phyloP scores from a whole-genome alignment of 352 stramenopile species.

The Phytopythium ostracodes region DNA sequence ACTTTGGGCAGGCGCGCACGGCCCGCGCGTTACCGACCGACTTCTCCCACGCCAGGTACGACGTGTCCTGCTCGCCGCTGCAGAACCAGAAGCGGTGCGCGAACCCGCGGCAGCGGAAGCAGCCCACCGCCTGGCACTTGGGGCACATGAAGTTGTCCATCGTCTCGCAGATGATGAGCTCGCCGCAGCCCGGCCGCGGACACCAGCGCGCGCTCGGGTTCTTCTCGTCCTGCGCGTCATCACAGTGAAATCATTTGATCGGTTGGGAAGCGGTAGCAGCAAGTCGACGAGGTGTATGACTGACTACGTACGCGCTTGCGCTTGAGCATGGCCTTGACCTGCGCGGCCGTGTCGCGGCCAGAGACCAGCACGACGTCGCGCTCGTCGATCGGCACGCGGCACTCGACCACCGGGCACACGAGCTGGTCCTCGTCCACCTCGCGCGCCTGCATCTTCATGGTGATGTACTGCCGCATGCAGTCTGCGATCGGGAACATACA shows the following conservation, averaged over 20 bases:
- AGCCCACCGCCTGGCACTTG: conserved; percentile 46
- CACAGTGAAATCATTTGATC: neutral
- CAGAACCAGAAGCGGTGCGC: conserved; percentile 65
- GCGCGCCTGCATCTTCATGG: conserved; percentile 51
- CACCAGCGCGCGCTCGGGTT: conserved; percentile 74
- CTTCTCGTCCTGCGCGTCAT: conserved; percentile 45
- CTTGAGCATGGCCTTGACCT: conserved; percentile 34
- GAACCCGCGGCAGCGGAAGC: conserved; percentile 51
- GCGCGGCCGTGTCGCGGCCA: conserved; percentile 16
- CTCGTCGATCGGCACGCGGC: conserved; percentile 31
- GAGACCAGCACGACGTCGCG: conserved; percentile 33
- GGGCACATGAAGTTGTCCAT: conserved; percentile 54
- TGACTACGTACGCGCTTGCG: conserved; percentile 44
- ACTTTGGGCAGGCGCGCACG: conserved; percentile 56
- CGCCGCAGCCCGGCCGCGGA: conserved; percentile 45
- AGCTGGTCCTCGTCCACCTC: conserved; percentile 71
- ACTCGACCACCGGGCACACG: conserved; percentile 57
- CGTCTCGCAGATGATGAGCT: conserved; percentile 59
- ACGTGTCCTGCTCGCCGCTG: conserved; percentile 37
- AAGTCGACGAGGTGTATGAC: no score
- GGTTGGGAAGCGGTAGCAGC: neutral
- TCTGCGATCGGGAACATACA: conserved; percentile 14
- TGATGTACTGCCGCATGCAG: conserved; percentile 47
- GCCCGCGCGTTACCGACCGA: conserved; percentile 47
- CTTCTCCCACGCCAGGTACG: conserved; percentile 53